phyloP scores from a whole-genome alignment of 192 early-diverging fungal species.

The Funneliformis mosseae region DNA sequence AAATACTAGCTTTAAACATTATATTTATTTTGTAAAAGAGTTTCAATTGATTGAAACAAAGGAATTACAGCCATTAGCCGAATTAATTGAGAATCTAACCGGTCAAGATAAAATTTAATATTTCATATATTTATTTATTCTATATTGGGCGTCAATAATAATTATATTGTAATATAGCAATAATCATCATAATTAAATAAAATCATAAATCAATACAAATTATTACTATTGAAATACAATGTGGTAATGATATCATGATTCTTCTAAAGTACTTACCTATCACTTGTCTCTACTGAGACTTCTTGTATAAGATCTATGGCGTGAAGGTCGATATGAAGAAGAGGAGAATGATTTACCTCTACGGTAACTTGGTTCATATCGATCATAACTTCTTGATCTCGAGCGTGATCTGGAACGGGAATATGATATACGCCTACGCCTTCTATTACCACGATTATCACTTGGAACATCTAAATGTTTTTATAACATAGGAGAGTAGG shows the following conservation, averaged over 20 bases:
- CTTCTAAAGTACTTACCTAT: background rate
- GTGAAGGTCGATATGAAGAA: background rate
- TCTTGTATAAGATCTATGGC: background rate
- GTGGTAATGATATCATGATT: background rate
- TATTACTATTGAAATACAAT: background rate
- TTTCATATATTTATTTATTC: background rate
- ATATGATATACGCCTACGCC: background rate
- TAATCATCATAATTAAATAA: background rate
- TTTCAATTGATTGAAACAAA: conserved; percentile 86
- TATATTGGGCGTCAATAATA: background rate
- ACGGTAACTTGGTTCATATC: background rate
- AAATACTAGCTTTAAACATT: conserved; percentile 95
- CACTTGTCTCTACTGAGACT: background rate
- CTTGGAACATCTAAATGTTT: background rate
- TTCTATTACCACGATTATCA: background rate
- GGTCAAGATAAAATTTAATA: conserved; percentile 8
- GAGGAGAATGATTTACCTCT: background rate
- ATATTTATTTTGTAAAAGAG: conserved; percentile 87
- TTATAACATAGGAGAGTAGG: background rate
- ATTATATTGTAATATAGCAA: no score
- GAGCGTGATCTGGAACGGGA: background rate
- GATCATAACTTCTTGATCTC: background rate
- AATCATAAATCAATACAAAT: background rate
- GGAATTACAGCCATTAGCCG: conserved; percentile 75
- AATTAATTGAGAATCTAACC: conserved; percentile 58